Conservation (phyloP, 371 early-diverging fungal species). For the Zychaea mexicana region DNA sequence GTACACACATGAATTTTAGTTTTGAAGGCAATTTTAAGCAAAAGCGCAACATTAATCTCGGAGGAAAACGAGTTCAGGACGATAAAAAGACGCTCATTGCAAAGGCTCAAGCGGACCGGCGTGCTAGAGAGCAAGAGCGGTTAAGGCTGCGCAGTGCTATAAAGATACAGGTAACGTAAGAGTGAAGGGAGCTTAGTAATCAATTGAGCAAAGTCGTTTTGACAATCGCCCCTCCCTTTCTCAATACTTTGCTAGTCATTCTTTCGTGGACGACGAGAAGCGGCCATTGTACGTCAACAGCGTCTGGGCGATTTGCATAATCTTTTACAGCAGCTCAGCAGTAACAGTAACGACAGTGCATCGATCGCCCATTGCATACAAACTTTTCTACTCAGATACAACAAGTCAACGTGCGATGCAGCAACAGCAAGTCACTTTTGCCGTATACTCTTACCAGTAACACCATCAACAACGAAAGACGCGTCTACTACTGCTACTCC, state of each 20-base stretch:
- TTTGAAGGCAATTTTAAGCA: conserved; percentile 79
- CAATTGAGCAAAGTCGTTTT: too few relatives aligned
- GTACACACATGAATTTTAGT: conserved; percentile 39
- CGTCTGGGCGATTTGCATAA: conserved; percentile 5
- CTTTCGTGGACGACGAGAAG: conserved; percentile 38
- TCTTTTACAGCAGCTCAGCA: not conserved
- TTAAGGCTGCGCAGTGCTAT: conserved; percentile 55
- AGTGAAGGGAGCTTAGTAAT: too few relatives aligned
- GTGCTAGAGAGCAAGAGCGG: conserved; percentile 74
- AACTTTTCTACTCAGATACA: not conserved
- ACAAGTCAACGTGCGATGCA: not conserved
- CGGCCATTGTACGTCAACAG: conserved; percentile 15
- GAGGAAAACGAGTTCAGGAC: conserved; percentile 65
- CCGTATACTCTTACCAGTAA: not conserved
- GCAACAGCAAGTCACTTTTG: not conserved
- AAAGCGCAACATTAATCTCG: conserved; percentile 78
- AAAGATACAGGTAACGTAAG: conserved; percentile 74
- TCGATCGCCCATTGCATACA: conserved; percentile 6
- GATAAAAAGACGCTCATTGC: conserved; percentile 69
- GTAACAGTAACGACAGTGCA: not conserved
- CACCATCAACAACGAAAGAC: not conserved
- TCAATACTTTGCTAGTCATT: conserved; percentile 27
- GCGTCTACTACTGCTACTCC: not conserved
- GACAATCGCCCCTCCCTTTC: not conserved
- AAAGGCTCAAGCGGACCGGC: conserved; percentile 78